phyloP scores from a whole-genome alignment of 768 basidiomycete species.

The Tremella fuciformis region DNA sequence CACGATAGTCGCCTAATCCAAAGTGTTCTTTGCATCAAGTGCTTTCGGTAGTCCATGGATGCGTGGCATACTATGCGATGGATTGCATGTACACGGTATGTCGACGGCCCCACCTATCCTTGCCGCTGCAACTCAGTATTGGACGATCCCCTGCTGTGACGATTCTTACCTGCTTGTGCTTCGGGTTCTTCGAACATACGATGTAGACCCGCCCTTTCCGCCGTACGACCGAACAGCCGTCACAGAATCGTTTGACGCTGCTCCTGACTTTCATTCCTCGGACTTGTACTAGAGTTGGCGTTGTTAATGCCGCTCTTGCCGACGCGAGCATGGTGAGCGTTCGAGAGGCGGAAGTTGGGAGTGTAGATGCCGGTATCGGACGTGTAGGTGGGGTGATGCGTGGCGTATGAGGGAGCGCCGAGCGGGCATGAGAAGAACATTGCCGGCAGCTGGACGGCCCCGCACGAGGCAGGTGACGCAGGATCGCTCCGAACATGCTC shows the following conservation, averaged over 20 bases:
- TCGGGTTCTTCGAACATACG: constrained; percentile 88
- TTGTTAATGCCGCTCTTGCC: not conserved
- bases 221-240: constrained; percentile 82
- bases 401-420: constrained; percentile 5
- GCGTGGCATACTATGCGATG: too few species aligned
- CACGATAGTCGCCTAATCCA: too few species aligned
- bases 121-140: constrained; percentile 20
- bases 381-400: not conserved
- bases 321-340: constrained; percentile 3
- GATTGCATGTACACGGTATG: too few species aligned
- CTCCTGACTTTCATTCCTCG: constrained; percentile 92
- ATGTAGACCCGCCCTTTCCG: constrained; percentile 82
- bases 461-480: constrained; percentile 12
- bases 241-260: constrained; percentile 90
- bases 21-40: too few species aligned
- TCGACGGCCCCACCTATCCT: too few species aligned
- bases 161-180: constrained; percentile 81
- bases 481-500: constrained; percentile 15
- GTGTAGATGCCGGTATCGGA: constrained; percentile 5
- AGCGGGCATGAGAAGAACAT: constrained; percentile 5
- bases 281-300: constrained; percentile 19
- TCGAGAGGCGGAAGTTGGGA: not conserved
- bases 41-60: too few species aligned
- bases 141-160: too few species aligned
- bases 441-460: constrained; percentile 5